A percentile compares a stretch with the other conserved stretches of the same genome.
These are phyloP conservation scores for Fomitopsis palustris DNA, from an alignment of 1,284 basidiomycete species.

Conservation along the genomic window DNA sequence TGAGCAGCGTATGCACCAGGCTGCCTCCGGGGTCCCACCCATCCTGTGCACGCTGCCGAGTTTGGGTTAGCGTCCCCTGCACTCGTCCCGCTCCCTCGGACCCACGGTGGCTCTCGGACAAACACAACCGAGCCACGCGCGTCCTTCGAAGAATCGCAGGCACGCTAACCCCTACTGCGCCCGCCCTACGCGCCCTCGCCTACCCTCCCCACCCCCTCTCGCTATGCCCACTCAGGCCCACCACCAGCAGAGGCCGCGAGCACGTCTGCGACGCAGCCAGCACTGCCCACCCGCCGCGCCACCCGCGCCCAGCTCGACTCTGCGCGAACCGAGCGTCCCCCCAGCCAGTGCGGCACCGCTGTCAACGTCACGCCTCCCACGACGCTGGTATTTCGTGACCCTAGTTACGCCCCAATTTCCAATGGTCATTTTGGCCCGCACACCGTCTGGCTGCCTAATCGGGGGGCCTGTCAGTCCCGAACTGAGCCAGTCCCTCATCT, in stretches of 20 bases:
- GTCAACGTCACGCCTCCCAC: conserved; percentile 4
- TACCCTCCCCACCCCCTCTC: background rate
- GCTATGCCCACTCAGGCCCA: too few species aligned
- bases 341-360: background rate
- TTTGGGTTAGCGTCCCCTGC: conserved; percentile 6
- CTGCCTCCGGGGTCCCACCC: conserved; percentile 8
- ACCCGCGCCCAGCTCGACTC: background rate
- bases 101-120: conserved; percentile 8
- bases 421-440: conserved; percentile 3
- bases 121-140: conserved; percentile 10
- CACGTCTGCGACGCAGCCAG: too few species aligned
- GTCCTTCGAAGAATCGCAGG: conserved; percentile 6
- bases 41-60: conserved; percentile 9
- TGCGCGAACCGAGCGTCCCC: background rate
- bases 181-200: background rate
- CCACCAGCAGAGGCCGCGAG: too few species aligned
- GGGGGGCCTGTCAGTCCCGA: conserved; percentile 16
- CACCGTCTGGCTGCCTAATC: conserved; percentile 1
- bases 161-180: conserved; percentile 9
- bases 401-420: conserved; percentile 9
- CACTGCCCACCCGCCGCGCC: background rate
- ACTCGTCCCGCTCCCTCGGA: conserved; percentile 4
- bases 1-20: conserved; percentile 1
- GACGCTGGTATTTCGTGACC: conserved; percentile 1
- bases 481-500: conserved; percentile 25